Percentiles rank a stretch among this genome's conserved stretches.
Evolutionary conservation across 1,284 basidiomycete species (phyloP).

Genomic region (Rhodotorula mucilaginosa): DNA sequence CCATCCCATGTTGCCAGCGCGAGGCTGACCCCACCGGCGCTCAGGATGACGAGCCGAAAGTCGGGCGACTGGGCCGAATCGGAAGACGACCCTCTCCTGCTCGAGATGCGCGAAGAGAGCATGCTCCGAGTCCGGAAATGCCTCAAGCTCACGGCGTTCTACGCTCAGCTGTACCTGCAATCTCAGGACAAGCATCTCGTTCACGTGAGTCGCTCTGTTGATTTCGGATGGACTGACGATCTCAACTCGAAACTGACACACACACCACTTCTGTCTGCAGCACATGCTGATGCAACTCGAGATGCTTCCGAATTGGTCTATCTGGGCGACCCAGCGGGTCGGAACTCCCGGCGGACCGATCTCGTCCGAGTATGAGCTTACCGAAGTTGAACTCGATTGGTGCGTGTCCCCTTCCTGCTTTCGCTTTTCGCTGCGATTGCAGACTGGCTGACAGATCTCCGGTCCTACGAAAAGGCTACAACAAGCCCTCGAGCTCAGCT

Average conservation of each 20-base stretch:
- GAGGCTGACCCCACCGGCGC: no score
- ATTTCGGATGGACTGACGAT: neutral
- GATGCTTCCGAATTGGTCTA: slow-evolving; percentile 28
- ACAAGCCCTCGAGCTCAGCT: slow-evolving; percentile 30
- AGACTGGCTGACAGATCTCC: no score
- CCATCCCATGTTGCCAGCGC: neutral
- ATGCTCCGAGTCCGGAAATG: slow-evolving; percentile 35
- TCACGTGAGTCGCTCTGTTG: slow-evolving; percentile 16
- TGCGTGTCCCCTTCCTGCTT: slow-evolving; percentile 1
- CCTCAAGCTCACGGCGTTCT: slow-evolving; percentile 36
- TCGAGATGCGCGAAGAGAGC: slow-evolving; percentile 26
- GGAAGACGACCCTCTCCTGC: slow-evolving; percentile 20
- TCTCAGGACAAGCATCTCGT: slow-evolving; percentile 38
- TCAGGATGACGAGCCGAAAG: slow-evolving; percentile 12
- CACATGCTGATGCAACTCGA: slow-evolving; percentile 38
- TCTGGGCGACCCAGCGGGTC: slow-evolving; percentile 21
- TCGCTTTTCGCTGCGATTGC: no score
- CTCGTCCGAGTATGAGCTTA: slow-evolving; percentile 32
- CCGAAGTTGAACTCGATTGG: slow-evolving; percentile 35
- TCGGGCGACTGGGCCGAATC: slow-evolving; percentile 12
- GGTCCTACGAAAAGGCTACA: slow-evolving; percentile 18
- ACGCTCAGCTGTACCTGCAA: slow-evolving; percentile 36
- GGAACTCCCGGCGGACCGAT: slow-evolving; percentile 17
- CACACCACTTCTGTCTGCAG: slow-evolving; percentile 2
- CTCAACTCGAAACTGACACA: no score